phyloP scores from a whole-genome alignment of 371 early-diverging fungal genomes.

The Umbelopsis sp. region DNA sequence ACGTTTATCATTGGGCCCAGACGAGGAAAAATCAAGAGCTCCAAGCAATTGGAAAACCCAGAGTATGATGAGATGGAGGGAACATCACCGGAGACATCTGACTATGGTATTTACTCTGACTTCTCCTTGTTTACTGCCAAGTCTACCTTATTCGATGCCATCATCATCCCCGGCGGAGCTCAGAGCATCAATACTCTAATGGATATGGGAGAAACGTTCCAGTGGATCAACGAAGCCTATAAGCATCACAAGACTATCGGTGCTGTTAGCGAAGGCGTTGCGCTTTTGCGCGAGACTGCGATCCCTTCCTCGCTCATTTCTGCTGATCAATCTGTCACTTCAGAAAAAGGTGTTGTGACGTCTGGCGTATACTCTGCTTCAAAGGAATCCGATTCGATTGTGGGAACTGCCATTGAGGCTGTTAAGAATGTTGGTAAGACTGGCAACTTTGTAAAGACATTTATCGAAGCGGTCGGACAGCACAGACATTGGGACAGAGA shows the following conservation, averaged over 20 bases:
- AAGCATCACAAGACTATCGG: not conserved
- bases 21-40: not conserved
- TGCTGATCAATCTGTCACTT: not conserved
- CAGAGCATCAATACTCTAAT: not conserved
- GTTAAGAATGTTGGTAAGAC: not conserved
- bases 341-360: constrained; percentile 1
- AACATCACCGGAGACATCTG: not conserved
- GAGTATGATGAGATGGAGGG: not conserved
- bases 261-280: not conserved
- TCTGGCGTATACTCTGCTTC: not conserved
- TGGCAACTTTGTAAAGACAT: not conserved
- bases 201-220: not conserved
- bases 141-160: constrained; percentile 4
- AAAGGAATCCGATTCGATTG: not conserved
- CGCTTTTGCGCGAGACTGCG: not conserved
- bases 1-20: constrained; percentile 2
- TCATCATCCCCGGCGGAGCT: not conserved
- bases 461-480: not conserved
- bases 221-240: not conserved
- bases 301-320: not conserved
- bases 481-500: constrained; percentile 4
- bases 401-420: not conserved
- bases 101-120: not conserved
- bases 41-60: not conserved
- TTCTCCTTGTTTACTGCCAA: not conserved